A percentile compares a stretch with the other conserved stretches of the same genome.
These are phyloP conservation scores for Bertia moriformis DNA, from an alignment of 2,329 filamentous ascomycete genomes.

Conservation along the genomic window DNA sequence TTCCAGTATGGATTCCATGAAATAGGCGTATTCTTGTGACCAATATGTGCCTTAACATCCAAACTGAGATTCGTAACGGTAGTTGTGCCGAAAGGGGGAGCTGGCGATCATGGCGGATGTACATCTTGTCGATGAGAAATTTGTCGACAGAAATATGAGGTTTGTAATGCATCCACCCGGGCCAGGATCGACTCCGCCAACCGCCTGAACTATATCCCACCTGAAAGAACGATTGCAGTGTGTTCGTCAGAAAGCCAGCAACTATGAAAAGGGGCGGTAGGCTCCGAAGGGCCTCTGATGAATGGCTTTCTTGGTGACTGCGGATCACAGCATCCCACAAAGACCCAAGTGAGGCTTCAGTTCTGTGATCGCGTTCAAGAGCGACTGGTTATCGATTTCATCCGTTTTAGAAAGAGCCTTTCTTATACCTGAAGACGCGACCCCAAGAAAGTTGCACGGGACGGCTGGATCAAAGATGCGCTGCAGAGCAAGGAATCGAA, in stretches of 20 bases:
- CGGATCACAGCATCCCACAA: not conserved
- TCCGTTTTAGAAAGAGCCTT: slow-evolving; percentile 5
- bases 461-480: slow-evolving; percentile 8
- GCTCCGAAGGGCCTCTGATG: not conserved
- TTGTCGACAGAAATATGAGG: not conserved
- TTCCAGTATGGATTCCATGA: slow-evolving; percentile 6
- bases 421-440: slow-evolving; percentile 6
- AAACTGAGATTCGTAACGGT: slow-evolving; percentile 5
- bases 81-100: slow-evolving; percentile 7
- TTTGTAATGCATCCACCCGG: not conserved
- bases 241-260: slow-evolving; percentile 7
- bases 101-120: slow-evolving; percentile 4
- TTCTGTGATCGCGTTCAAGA: not conserved
- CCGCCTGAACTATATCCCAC: slow-evolving; percentile 4
- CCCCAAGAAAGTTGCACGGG: slow-evolving; percentile 9
- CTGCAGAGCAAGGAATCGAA: slow-evolving; percentile 10
- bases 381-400: slow-evolving; percentile 1
- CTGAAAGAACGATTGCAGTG: slow-evolving; percentile 8
- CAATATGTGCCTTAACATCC: slow-evolving; percentile 5
- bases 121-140: slow-evolving; percentile 4
- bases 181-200: slow-evolving; percentile 2
- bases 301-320: not conserved
- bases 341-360: not conserved
- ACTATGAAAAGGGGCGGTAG: slow-evolving; percentile 5
- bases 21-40: slow-evolving; percentile 5